These are phyloP conservation scores for Globisporangium abappressorium DNA, from an alignment of 352 stramenopile species.

Conservation along the genomic window DNA sequence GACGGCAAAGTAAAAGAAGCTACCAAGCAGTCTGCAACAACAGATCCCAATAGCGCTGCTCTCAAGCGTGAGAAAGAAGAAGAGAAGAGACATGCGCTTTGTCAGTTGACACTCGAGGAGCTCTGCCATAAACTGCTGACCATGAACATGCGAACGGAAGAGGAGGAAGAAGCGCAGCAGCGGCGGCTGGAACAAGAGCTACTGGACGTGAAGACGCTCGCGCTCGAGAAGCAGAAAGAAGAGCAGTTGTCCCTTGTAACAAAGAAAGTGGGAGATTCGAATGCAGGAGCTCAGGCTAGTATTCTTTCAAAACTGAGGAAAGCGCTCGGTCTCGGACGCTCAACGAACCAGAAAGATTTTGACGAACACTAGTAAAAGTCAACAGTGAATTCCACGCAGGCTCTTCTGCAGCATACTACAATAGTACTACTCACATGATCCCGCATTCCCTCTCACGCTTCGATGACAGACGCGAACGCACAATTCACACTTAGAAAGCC, in stretches of 20 bases:
- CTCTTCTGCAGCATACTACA: background rate
- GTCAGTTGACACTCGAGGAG: constrained; percentile 22
- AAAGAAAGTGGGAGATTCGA: background rate
- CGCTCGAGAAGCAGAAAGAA: constrained; percentile 29
- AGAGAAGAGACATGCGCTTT: background rate
- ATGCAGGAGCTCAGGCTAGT: too few species aligned
- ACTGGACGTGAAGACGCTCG: constrained; percentile 25
- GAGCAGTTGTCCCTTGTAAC: constrained; percentile 7
- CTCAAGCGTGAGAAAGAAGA: background rate
- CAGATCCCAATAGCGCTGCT: background rate
- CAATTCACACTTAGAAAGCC: constrained; percentile 27
- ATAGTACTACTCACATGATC: background rate
- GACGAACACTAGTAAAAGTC: background rate
- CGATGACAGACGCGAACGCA: background rate
- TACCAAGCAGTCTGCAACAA: background rate
- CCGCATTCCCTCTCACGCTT: background rate
- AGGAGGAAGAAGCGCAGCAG: constrained; percentile 36
- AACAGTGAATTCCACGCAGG: background rate
- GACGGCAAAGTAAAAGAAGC: constrained; percentile 3
- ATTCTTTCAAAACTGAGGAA: constrained; percentile 6
- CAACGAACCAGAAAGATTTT: background rate
- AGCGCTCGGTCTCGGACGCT: background rate
- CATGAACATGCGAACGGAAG: constrained; percentile 33
- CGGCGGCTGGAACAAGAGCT: constrained; percentile 30
- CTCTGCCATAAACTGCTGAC: constrained; percentile 30